A percentile compares a stretch with the other conserved stretches of the same genome.
Evolutionary conservation across 2,329 filamentous ascomycete species (phyloP).

Genomic region (Cercospora beticola): DNA sequence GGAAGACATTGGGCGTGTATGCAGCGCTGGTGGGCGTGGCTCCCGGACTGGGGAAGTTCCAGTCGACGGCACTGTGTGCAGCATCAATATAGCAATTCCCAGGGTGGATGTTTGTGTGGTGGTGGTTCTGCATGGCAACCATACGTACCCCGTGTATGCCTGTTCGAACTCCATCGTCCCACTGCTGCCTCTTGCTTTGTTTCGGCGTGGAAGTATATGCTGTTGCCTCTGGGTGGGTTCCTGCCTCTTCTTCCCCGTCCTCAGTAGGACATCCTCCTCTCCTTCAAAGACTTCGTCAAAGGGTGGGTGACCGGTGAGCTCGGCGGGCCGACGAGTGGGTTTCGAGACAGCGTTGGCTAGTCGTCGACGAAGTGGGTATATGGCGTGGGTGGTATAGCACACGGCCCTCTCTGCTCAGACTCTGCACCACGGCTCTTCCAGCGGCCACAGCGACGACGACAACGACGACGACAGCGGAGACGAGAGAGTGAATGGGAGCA

Average conservation of each 20-base stretch:
- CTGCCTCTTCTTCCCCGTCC: slow-evolving; percentile 2
- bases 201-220: slow-evolving; percentile 17
- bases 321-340: slow-evolving; percentile 1
- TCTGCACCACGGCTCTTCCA: neutral
- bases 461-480: neutral
- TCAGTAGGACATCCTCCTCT: slow-evolving; percentile 12
- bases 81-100: neutral
- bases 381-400: neutral
- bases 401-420: neutral
- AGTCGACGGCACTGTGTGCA: slow-evolving; percentile 44
- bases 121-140: neutral
- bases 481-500: neutral
- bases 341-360: neutral
- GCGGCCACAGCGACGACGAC: neutral
- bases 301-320: slow-evolving; percentile 10
- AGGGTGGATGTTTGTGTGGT: neutral
- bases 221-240: slow-evolving; percentile 17
- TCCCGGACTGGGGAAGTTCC: slow-evolving; percentile 52
- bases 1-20: slow-evolving; percentile 41
- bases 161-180: slow-evolving; percentile 27
- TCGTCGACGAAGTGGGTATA: slow-evolving; percentile 1
- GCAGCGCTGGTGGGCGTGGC: slow-evolving; percentile 49
- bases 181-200: neutral
- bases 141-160: slow-evolving; percentile 23
- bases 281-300: slow-evolving; percentile 2